Evolutionary conservation across 352 stramenopile genomes (phyloP).

Genomic region (Phytophthora parvispora): DNA sequence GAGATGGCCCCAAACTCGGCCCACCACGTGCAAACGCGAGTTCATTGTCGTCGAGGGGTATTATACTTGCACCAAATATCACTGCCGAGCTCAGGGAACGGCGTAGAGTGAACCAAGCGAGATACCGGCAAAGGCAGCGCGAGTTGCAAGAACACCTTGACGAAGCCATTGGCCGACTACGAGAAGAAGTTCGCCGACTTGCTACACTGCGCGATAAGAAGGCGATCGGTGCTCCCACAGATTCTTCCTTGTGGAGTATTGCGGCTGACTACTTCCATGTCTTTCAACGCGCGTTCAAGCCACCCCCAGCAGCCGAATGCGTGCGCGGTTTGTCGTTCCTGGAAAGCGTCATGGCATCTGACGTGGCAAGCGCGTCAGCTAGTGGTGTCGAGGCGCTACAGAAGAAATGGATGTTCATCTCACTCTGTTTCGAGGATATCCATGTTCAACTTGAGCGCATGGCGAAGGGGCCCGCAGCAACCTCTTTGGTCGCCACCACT

Average conservation of each 20-base stretch:
- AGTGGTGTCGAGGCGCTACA: neutral
- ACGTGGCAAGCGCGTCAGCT: conserved; percentile 1
- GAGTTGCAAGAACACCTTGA: neutral
- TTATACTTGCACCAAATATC: neutral
- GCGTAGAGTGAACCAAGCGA: neutral
- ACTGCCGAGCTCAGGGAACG: neutral
- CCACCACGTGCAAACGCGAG: too few species aligned
- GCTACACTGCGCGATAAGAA: neutral
- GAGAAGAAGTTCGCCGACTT: neutral
- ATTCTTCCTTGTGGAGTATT: neutral
- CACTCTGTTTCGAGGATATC: neutral
- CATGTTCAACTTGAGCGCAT: conserved; percentile 10
- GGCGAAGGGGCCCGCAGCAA: neutral
- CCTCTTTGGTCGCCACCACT: conserved; percentile 9
- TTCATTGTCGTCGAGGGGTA: too few species aligned
- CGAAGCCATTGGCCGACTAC: neutral
- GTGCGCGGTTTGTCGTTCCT: conserved; percentile 2
- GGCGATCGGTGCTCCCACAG: neutral
- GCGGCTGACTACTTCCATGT: conserved; percentile 5
- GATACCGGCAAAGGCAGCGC: neutral
- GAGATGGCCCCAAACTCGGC: too few species aligned
- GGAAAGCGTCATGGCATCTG: neutral
- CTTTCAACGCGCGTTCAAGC: neutral
- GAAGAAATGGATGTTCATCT: conserved; percentile 3
- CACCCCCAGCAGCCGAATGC: neutral